A percentile compares a stretch with the other conserved stretches of the same genome.
Conservation (phyloP, 768 basidiomycete genomes). For the Panellus pusillus region DNA sequence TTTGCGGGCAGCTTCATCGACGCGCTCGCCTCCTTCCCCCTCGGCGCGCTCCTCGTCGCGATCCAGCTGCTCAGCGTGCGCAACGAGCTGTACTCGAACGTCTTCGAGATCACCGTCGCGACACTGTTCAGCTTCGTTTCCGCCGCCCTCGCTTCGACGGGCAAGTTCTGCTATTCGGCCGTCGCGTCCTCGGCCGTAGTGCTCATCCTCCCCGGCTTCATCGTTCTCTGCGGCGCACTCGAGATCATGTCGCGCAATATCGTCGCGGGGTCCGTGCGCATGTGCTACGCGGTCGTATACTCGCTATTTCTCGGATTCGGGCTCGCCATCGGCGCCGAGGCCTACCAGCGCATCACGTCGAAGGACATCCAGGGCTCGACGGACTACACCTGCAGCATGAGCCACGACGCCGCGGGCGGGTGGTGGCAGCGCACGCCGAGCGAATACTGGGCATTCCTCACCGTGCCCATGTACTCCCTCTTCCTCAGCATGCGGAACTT, state of each 20-base stretch:
- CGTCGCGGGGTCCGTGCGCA: constrained; percentile 78
- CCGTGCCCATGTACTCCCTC: constrained; percentile 68
- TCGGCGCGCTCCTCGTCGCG: constrained; percentile 72
- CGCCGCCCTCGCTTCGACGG: constrained; percentile 67
- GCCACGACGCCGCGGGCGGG: constrained; percentile 55
- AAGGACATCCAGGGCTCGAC: constrained; percentile 45
- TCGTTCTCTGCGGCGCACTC: constrained; percentile 70
- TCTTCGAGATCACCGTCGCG: constrained; percentile 83
- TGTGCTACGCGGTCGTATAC: constrained; percentile 80
- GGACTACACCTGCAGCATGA: constrained; percentile 60
- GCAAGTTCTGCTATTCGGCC: constrained; percentile 79
- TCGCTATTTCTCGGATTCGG: constrained; percentile 81
- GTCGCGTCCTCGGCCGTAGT: constrained; percentile 76
- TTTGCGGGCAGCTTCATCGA: constrained; percentile 82
- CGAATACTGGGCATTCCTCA: constrained; percentile 72
- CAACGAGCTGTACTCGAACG: constrained; percentile 78
- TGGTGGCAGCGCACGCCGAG: constrained; percentile 79
- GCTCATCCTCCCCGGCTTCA: constrained; percentile 76
- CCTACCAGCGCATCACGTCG: constrained; percentile 60
- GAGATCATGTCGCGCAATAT: constrained; percentile 82
- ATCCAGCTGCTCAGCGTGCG: constrained; percentile 71
- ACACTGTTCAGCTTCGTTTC: constrained; percentile 78
- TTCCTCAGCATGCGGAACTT: constrained; percentile 67
- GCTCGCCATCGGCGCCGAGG: constrained; percentile 73
- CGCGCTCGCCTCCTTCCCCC: constrained; percentile 66